phyloP scores from a whole-genome alignment of 352 stramenopile genomes.

The Aphanomyces astaci region DNA sequence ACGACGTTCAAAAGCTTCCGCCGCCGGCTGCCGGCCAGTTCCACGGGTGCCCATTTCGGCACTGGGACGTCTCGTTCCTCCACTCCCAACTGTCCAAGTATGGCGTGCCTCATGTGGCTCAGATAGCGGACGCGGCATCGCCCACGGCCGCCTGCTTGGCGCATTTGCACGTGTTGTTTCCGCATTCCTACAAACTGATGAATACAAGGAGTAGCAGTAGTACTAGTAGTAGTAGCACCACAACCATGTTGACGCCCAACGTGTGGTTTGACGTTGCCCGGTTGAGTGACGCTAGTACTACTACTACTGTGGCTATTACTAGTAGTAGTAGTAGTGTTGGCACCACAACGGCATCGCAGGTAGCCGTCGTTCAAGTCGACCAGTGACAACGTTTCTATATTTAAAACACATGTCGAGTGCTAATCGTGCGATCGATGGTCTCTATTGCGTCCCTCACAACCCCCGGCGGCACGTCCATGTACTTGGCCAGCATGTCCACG shows the following conservation, averaged over 20 bases:
- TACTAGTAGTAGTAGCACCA: no score
- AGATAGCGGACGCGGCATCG: background rate
- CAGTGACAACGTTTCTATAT: background rate
- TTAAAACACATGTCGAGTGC: background rate
- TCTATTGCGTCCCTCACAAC: background rate
- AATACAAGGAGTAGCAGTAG: no score
- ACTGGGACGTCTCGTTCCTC: slow-evolving; percentile 50
- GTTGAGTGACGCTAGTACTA: background rate
- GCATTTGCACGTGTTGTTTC: background rate
- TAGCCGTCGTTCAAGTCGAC: no score
- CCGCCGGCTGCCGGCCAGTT: slow-evolving; percentile 56
- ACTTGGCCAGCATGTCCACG: slow-evolving; percentile 2
- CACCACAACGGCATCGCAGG: no score
- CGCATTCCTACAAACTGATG: background rate
- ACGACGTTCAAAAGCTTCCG: slow-evolving; percentile 42
- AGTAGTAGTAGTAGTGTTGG: no score
- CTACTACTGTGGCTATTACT: no score
- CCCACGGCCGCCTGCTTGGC: background rate
- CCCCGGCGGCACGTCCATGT: slow-evolving; percentile 16
- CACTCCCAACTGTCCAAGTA: slow-evolving; percentile 32
- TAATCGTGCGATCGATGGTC: background rate
- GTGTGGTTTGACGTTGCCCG: slow-evolving; percentile 9
- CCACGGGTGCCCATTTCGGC: slow-evolving; percentile 74
- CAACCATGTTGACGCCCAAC: slow-evolving; percentile 12
- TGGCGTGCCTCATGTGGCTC: background rate